These are phyloP conservation scores for Mycena epipterygia DNA, from an alignment of 768 basidiomycete genomes.

Conservation along the genomic window DNA sequence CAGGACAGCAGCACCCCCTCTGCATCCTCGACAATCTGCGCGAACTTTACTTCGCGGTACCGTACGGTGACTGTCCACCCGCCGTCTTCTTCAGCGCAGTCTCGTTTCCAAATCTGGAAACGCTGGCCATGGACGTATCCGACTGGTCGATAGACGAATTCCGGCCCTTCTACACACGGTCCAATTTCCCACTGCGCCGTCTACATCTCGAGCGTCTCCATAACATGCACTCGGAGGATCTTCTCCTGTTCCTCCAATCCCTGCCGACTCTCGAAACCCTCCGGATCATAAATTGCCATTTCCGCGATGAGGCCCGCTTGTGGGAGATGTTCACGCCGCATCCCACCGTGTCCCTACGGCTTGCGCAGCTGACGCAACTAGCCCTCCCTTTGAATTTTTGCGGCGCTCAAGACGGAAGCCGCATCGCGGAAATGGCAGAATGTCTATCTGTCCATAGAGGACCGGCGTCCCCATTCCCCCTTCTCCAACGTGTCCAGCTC, in stretches of 20 bases:
- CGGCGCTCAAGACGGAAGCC: not conserved
- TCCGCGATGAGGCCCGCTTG: not conserved
- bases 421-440: not conserved
- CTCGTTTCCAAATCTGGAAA: not conserved
- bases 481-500: not conserved
- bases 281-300: not conserved
- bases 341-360: not conserved
- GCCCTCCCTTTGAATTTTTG: not conserved
- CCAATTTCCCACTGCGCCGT: not conserved
- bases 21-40: not conserved
- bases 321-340: not conserved
- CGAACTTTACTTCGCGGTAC: not conserved
- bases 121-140: not conserved
- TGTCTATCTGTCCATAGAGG: not conserved
- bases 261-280: not conserved
- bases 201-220: not conserved
- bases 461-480: not conserved
- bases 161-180: not conserved
- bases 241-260: not conserved
- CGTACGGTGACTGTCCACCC: not conserved
- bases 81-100: not conserved
- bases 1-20: not conserved
- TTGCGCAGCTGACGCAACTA: not conserved
- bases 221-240: not conserved
- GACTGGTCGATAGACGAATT: not conserved